Conservation (phyloP, 148 eudicot species). For the Camellia japonica region DNA sequence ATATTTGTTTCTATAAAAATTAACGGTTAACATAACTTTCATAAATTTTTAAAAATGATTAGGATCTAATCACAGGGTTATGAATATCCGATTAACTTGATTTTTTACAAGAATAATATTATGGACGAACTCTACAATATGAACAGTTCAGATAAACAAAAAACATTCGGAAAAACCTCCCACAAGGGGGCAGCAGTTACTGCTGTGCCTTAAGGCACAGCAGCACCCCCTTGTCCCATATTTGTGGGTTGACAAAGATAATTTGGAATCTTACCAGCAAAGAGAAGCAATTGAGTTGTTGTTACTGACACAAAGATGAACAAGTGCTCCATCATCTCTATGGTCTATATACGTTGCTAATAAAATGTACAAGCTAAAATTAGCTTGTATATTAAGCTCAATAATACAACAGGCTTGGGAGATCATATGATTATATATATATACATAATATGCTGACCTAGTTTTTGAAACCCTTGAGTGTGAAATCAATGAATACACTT, state of each 20-base stretch:
- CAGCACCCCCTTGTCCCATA: neutral
- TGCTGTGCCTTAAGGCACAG: neutral
- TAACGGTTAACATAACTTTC: neutral
- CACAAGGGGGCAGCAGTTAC: neutral
- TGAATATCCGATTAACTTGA: too few relatives aligned
- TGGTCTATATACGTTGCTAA: neutral
- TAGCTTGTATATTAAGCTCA: neutral
- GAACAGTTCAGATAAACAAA: too few relatives aligned
- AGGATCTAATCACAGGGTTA: too few relatives aligned
- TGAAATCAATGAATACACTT: too few relatives aligned
- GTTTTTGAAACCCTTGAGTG: too few relatives aligned
- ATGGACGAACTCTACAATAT: too few relatives aligned
- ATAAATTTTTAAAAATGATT: neutral
- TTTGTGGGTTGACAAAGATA: neutral
- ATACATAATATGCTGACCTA: too few relatives aligned
- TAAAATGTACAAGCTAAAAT: neutral
- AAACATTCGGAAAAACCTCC: too few relatives aligned
- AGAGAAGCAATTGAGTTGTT: constrained; percentile 11
- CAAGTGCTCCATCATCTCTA: neutral
- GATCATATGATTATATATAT: too few relatives aligned
- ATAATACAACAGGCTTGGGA: neutral
- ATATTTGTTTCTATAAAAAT: too few relatives aligned
- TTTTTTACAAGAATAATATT: too few relatives aligned
- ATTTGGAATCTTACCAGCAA: constrained; percentile 9
- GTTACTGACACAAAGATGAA: constrained; percentile 1